Evolutionary conservation across 805 yeast genomes (phyloP), one percentile per base, ranked within the genome.

Genomic region (Barnettozyma pratensis): DNA sequence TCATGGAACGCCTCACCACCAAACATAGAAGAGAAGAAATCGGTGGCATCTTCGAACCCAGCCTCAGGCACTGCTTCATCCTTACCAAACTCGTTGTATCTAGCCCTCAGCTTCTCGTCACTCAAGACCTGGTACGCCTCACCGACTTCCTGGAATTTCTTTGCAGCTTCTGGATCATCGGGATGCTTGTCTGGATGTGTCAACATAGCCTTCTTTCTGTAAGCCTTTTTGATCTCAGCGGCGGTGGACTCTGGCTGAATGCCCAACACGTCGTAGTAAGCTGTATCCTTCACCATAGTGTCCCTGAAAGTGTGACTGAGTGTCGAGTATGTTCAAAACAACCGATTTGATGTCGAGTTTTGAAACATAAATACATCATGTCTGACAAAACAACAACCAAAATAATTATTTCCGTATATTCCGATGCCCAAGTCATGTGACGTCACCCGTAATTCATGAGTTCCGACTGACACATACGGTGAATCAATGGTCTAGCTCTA

Each of bases 181-280:
- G 96, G 96, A 62, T 92, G 89, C 71, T 94, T 94, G 66, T 94
- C 99, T 1, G 99, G 99, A 66, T 92, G 99, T 44, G 87, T 86
- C 49, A 73, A 75, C 67, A 92, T 85, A 7, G 98, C 98, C 65
- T 82, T 81, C 64, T 86, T 87, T 53, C 99, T 77, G 67, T 94
- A 94, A 0, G 97, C 96, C 65, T 89, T 89, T 68, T 94, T 94
- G 67, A 94, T 87, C 54, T 94, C 96, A 9, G 79, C 72, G 5
- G 83, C 83, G 0, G 86, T 76, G 19, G 97, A 97, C 10, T 77
- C 77, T 25, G 83, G 75, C 28, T 68, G 57, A 14, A 92, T 84
- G 36, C 80, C 87, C 44, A 94, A 71, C 12, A 82, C 66, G 55
- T 94, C 99, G 66, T 94, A 94, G 67, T 92, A 94, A 9, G 76